phyloP scores from a whole-genome alignment of 257 asterid species.

The Solanum pinnatisectum region DNA sequence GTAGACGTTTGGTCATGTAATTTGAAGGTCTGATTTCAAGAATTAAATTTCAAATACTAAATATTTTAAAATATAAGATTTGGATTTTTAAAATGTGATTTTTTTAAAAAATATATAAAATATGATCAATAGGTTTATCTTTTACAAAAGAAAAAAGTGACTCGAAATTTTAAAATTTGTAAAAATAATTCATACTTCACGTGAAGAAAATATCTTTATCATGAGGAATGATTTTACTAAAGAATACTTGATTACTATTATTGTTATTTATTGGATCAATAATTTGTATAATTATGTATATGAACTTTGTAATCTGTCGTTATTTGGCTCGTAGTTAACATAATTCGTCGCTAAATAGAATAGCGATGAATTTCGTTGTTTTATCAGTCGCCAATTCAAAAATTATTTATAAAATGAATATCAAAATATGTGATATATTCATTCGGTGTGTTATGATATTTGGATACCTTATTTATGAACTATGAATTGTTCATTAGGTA shows the following conservation, averaged over 20 bases:
- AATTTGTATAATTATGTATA: not conserved
- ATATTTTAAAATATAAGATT: too few relatives aligned
- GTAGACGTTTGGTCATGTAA: not conserved
- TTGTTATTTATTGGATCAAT: not conserved
- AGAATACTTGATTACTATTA: not conserved
- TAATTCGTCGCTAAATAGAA: too few relatives aligned
- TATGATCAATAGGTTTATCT: not conserved
- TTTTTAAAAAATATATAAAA: rapidly evolving
- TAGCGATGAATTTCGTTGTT: too few relatives aligned
- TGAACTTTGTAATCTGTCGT: not conserved
- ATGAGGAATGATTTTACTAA: not conserved
- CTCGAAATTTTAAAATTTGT: too few relatives aligned
- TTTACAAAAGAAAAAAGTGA: too few relatives aligned
- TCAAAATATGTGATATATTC: not conserved
- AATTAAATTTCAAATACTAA: too few relatives aligned
- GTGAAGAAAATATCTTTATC: not conserved
- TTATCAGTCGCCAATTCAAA: too few relatives aligned
- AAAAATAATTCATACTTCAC: too few relatives aligned
- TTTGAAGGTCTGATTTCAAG: too few relatives aligned
- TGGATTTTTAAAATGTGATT: not conserved
- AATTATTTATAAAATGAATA: not conserved
- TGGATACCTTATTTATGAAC: not conserved
- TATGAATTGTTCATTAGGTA: not conserved
- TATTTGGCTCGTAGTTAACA: not conserved
- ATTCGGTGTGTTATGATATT: too few relatives aligned